A percentile compares a stretch with the other conserved stretches of the same genome.
Evolutionary conservation across 176 grass and related monocot genomes (phyloP).

Genomic region (Oryza nivara): DNA sequence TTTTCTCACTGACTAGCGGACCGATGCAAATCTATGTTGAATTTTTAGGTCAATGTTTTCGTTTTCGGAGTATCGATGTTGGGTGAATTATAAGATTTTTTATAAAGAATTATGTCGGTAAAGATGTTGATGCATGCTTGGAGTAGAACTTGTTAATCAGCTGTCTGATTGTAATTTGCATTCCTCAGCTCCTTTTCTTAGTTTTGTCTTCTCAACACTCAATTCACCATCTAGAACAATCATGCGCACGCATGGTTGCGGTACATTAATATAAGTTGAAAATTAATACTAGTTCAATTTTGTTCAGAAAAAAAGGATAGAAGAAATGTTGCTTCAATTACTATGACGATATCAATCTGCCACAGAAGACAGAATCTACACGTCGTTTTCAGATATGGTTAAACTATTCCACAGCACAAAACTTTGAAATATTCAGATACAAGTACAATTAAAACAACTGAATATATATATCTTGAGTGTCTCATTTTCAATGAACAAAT

Average conservation of each 20-base stretch:
- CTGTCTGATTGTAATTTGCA: not conserved
- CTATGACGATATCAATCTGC: not conserved
- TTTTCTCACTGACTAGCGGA: not conserved
- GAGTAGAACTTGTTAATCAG: not conserved
- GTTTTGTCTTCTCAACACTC: not conserved
- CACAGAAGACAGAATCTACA: not conserved
- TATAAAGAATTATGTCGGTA: not conserved
- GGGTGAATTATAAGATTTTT: not conserved
- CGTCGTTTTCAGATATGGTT: not conserved
- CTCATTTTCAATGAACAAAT: not conserved
- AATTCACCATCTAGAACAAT: not conserved
- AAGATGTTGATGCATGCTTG: not conserved
- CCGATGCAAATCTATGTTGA: not conserved
- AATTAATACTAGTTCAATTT: not conserved
- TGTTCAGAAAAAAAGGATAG: not conserved
- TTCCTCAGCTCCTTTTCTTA: not conserved
- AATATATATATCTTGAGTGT: too few relatives aligned
- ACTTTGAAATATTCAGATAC: not conserved
- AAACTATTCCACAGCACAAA: not conserved
- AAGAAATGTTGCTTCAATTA: not conserved
- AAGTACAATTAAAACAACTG: not conserved
- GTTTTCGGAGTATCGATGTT: not conserved
- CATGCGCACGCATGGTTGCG: not conserved
- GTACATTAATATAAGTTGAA: not conserved
- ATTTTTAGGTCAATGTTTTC: not conserved